Evolutionary conservation across 768 basidiomycete genomes (phyloP).

Genomic region (Coprinellus micaceus): DNA sequence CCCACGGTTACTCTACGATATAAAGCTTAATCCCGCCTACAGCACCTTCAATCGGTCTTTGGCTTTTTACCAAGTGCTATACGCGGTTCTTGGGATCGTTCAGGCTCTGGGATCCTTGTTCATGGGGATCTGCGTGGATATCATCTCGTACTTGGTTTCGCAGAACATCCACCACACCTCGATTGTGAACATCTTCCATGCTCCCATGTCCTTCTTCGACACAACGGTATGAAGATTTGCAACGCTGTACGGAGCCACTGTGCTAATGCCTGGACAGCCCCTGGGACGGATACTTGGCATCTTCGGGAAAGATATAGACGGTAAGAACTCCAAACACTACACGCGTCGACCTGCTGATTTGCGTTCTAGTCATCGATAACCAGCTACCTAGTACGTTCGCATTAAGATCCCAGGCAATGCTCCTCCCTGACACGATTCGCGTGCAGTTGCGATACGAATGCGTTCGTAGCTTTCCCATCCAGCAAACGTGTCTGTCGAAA

Average conservation of each 20-base stretch:
- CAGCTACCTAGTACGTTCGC: conserved; percentile 55
- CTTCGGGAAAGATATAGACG: conserved; percentile 66
- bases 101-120: conserved; percentile 56
- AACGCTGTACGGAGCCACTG: no score
- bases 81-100: conserved; percentile 56
- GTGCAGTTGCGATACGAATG: conserved; percentile 52
- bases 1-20: background rate
- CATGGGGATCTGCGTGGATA: conserved; percentile 45
- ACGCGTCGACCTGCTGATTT: background rate
- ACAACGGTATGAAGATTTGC: conserved; percentile 53
- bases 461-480: conserved; percentile 32
- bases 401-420: no score
- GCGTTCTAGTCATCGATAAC: conserved; percentile 50
- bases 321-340: conserved; percentile 26
- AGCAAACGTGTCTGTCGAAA: background rate
- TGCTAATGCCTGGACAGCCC: conserved; percentile 32
- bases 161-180: conserved; percentile 58
- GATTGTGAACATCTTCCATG: conserved; percentile 56
- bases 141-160: conserved; percentile 57
- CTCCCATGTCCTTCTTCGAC: conserved; percentile 79
- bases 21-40: background rate
- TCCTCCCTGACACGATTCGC: background rate
- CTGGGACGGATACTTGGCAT: conserved; percentile 58
- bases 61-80: conserved; percentile 62
- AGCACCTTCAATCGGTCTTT: conserved; percentile 47